phyloP scores from a whole-genome alignment of 1,284 basidiomycete genomes.

The Trametes versicolor region DNA sequence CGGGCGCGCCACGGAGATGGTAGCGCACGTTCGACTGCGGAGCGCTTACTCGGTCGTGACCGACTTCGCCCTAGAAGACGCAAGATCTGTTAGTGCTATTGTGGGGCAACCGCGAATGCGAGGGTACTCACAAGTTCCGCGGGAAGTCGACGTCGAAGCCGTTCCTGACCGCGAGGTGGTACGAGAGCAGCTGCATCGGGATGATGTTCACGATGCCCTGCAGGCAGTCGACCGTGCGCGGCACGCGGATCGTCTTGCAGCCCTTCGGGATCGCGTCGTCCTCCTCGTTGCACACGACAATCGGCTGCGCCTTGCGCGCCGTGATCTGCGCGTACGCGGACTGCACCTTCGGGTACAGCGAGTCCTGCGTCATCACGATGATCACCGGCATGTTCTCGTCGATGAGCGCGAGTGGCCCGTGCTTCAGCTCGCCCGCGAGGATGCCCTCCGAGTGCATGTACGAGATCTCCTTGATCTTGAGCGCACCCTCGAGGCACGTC shows the following conservation, averaged over 20 bases:
- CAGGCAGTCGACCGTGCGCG: conserved; percentile 92
- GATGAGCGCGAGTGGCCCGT: conserved; percentile 96
- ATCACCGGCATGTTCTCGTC: conserved; percentile 99
- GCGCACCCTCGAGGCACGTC: conserved; percentile 96
- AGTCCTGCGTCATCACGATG: conserved; percentile 99
- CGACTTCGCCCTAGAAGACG: conserved; percentile 74
- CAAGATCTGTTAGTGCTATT: conserved; percentile 18
- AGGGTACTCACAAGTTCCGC: conserved; percentile 82
- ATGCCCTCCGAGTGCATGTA: conserved; percentile 96
- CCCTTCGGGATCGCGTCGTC: conserved; percentile 84
- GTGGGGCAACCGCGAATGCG: conserved; percentile 22
- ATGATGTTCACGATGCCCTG: conserved; percentile 98
- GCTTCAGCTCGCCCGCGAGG: conserved; percentile 98
- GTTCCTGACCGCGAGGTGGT: conserved; percentile 95
- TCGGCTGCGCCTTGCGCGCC: conserved; percentile 94
- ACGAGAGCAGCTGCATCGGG: conserved; percentile 95
- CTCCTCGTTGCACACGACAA: conserved; percentile 96
- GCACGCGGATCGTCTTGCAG: conserved; percentile 91
- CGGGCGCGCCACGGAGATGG: neutral
- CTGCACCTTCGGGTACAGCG: conserved; percentile 98
- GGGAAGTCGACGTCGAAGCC: conserved; percentile 99
- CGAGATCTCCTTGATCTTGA: conserved; percentile 99
- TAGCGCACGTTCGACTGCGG: conserved; percentile 17
- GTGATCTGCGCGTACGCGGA: conserved; percentile 97
- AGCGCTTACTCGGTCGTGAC: conserved; percentile 80